Percentiles rank a stretch among this genome's conserved stretches.
Conservation (phyloP, 805 yeast species). For the Lipomyces spencermartinsiae region DNA sequence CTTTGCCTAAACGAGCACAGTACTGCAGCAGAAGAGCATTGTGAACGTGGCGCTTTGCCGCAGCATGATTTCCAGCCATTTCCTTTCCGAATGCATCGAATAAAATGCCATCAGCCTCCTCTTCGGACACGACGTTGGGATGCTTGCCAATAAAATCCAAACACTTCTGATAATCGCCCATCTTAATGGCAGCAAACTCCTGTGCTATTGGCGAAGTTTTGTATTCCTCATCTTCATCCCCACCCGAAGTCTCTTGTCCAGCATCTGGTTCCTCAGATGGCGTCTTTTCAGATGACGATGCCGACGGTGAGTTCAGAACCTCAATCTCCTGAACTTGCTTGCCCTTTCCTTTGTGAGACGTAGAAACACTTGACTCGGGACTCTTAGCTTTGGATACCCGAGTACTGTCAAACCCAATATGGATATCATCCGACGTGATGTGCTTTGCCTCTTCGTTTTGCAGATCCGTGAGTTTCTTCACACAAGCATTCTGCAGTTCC, state of each 20-base stretch:
- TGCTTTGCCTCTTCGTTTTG: constrained; percentile 72
- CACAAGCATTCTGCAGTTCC: constrained; percentile 66
- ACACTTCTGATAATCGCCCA: constrained; percentile 56
- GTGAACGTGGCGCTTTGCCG: constrained; percentile 71
- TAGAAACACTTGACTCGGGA: constrained; percentile 39
- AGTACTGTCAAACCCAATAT: constrained; percentile 89
- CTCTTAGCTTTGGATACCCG: constrained; percentile 66
- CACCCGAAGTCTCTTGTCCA: constrained; percentile 15
- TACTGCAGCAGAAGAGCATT: constrained; percentile 84
- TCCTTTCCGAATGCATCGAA: constrained; percentile 92
- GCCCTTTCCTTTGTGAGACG: constrained; percentile 42
- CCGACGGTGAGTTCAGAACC: constrained; percentile 44
- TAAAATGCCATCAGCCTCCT: constrained; percentile 88
- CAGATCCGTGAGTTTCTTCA: constrained; percentile 68
- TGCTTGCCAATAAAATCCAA: constrained; percentile 59
- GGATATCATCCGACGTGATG: constrained; percentile 89
- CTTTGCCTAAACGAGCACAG: constrained; percentile 53
- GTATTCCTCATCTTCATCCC: constrained; percentile 38
- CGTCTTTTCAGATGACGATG: constrained; percentile 19
- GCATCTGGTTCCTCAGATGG: constrained; percentile 13
- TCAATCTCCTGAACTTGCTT: constrained; percentile 43
- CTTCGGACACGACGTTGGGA: constrained; percentile 73
- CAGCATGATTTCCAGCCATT: constrained; percentile 61
- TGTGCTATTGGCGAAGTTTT: constrained; percentile 66
- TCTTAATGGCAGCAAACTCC: constrained; percentile 64